Conservation (phyloP, 2,329 filamentous ascomycete genomes). For the Xylaria sp. region DNA sequence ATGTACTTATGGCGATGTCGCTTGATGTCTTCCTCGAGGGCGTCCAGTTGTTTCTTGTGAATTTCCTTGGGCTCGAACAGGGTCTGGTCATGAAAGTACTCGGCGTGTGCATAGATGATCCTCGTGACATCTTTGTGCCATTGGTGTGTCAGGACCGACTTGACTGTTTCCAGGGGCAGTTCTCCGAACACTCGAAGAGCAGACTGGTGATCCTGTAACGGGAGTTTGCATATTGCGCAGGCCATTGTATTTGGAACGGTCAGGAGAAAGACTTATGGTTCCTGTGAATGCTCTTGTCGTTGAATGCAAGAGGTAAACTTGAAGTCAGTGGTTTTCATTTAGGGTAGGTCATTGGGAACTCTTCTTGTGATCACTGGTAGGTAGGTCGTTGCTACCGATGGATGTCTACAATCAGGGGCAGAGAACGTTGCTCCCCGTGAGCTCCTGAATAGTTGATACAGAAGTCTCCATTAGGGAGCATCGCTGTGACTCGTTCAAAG, state of each 20-base stretch:
- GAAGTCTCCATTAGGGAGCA: constrained; percentile 3
- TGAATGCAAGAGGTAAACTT: too few relatives aligned
- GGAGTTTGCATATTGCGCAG: constrained; percentile 15
- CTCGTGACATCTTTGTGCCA: constrained; percentile 26
- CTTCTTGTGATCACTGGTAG: neutral
- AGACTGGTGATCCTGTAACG: constrained; percentile 19
- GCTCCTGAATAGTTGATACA: neutral
- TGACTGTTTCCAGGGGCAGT: constrained; percentile 23
- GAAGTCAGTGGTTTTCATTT: too few relatives aligned
- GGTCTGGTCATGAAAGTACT: constrained; percentile 20
- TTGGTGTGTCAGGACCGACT: constrained; percentile 24
- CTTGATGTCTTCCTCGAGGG: constrained; percentile 12
- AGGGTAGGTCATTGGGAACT: too few relatives aligned
- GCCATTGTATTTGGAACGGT: constrained; percentile 2
- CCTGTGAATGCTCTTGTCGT: neutral
- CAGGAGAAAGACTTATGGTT: neutral
- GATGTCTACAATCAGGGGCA: neutral
- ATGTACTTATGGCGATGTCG: constrained; percentile 17
- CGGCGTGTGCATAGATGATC: constrained; percentile 26
- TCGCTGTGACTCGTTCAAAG: neutral
- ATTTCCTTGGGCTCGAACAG: constrained; percentile 4
- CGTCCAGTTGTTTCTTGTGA: constrained; percentile 6
- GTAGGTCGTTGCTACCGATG: neutral
- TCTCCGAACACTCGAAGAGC: constrained; percentile 23
- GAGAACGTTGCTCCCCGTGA: neutral